phyloP scores from a whole-genome alignment of 2,329 filamentous ascomycete genomes.

The Juglanconis juglandina region DNA sequence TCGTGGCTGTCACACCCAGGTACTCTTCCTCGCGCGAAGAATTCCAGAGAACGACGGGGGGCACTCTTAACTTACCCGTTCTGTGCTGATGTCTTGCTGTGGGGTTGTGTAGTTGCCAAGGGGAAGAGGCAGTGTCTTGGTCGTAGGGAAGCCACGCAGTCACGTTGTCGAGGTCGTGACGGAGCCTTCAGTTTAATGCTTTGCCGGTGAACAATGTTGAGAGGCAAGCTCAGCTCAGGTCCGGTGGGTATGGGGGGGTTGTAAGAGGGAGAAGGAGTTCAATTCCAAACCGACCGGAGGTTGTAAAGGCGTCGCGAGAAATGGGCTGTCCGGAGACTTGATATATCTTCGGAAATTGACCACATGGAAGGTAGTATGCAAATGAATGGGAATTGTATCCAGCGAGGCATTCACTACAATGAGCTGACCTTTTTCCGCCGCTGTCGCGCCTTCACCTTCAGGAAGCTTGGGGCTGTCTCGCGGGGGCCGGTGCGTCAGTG shows the following conservation, averaged over 20 bases:
- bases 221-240: neutral
- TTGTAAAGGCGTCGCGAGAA: neutral
- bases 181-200: neutral
- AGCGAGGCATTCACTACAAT: neutral
- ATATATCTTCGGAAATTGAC: conserved; percentile 5
- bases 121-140: neutral
- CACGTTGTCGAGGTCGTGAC: neutral
- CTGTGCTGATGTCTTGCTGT: neutral
- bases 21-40: neutral
- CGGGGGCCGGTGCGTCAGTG: neutral
- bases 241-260: neutral
- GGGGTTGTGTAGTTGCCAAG: neutral
- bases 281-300: neutral
- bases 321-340: neutral
- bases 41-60: neutral
- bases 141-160: no score
- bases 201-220: neutral
- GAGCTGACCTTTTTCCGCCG: neutral
- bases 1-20: no score
- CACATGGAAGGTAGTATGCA: neutral
- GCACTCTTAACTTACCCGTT: neutral
- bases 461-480: no score
- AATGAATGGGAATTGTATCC: neutral
- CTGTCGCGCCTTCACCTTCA: neutral
- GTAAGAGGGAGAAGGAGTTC: neutral